A percentile compares a stretch with the other conserved stretches of the same genome.
Conservation (phyloP, 768 basidiomycete species). For the Galerina marginata region DNA sequence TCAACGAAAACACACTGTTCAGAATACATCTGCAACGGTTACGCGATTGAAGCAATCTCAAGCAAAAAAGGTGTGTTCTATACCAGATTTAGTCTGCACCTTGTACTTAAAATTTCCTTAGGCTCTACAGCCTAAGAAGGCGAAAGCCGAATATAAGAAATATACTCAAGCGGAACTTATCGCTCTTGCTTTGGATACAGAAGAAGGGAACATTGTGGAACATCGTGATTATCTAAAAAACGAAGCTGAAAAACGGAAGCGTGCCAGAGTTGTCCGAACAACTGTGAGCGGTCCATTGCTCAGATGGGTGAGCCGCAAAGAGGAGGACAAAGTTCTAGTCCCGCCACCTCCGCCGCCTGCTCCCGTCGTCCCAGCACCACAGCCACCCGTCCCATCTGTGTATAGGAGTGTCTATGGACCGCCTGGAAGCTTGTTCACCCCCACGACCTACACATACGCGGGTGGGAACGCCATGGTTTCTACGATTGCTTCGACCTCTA, state of each 20-base stretch:
- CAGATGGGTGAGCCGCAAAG: slow-evolving; percentile 71
- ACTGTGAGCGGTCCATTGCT: slow-evolving; percentile 68
- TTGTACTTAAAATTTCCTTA: slow-evolving; percentile 25
- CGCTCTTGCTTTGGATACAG: slow-evolving; percentile 81
- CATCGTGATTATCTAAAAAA: slow-evolving; percentile 79
- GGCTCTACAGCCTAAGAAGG: slow-evolving; percentile 69
- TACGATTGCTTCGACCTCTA: slow-evolving; percentile 15
- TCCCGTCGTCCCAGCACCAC: slow-evolving; percentile 20
- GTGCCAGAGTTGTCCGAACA: slow-evolving; percentile 66
- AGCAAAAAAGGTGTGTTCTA: slow-evolving; percentile 57
- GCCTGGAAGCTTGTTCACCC: slow-evolving; percentile 28
- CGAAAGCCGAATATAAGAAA: slow-evolving; percentile 53
- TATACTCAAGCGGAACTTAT: slow-evolving; percentile 87
- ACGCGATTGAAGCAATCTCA: slow-evolving; percentile 68
- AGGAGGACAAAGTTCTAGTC: slow-evolving; percentile 56
- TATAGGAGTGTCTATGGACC: slow-evolving; percentile 31
- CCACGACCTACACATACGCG: slow-evolving; percentile 29
- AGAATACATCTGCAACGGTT: slow-evolving; percentile 72
- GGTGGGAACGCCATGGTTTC: slow-evolving; percentile 23
- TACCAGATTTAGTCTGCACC: neutral
- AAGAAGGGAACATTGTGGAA: slow-evolving; percentile 82
- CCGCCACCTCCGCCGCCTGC: slow-evolving; percentile 37
- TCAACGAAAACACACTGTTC: slow-evolving; percentile 68
- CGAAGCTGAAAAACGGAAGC: slow-evolving; percentile 84
- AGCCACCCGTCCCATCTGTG: slow-evolving; percentile 12